Conservation (phyloP, 371 early-diverging fungal species). For the Haplosporangium sp. region DNA sequence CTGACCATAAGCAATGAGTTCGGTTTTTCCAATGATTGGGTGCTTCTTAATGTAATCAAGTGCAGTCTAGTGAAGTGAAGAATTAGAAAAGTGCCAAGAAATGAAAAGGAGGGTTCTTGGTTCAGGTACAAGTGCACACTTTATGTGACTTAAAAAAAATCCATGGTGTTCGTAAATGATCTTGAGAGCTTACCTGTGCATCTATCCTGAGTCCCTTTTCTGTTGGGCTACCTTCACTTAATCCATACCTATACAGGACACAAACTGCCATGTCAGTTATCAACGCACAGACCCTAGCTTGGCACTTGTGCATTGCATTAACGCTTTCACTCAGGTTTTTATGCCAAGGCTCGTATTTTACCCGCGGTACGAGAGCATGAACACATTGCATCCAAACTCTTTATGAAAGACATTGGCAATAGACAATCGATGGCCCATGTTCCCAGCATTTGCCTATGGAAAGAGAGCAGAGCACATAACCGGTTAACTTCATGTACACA, state of each 20-base stretch:
- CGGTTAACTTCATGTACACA: neutral
- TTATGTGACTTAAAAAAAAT: neutral
- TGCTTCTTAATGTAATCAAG: constrained; percentile 84
- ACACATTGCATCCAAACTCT: constrained; percentile 80
- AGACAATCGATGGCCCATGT: constrained; percentile 95
- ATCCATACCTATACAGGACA: constrained; percentile 76
- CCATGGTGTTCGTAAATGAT: neutral
- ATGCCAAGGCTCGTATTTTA: constrained; percentile 44
- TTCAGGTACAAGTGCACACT: neutral
- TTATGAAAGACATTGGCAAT: constrained; percentile 81
- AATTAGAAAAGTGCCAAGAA: neutral
- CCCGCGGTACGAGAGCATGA: constrained; percentile 97
- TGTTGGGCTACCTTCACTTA: constrained; percentile 85
- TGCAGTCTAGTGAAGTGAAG: constrained; percentile 66
- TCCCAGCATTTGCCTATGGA: constrained; percentile 92
- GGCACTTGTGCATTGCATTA: no score
- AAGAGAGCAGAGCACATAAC: neutral
- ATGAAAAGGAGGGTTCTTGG: no score
- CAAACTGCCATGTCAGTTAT: neutral
- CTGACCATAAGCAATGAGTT: constrained; percentile 92
- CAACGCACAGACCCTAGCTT: no score
- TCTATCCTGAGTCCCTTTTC: constrained; percentile 92
- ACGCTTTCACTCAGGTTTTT: neutral
- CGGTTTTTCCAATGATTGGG: constrained; percentile 75
- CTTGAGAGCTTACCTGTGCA: constrained; percentile 69